Percentiles rank a stretch among this genome's conserved stretches.
Evolutionary conservation across 768 basidiomycete genomes (phyloP).

Genomic region (Russula sp.): DNA sequence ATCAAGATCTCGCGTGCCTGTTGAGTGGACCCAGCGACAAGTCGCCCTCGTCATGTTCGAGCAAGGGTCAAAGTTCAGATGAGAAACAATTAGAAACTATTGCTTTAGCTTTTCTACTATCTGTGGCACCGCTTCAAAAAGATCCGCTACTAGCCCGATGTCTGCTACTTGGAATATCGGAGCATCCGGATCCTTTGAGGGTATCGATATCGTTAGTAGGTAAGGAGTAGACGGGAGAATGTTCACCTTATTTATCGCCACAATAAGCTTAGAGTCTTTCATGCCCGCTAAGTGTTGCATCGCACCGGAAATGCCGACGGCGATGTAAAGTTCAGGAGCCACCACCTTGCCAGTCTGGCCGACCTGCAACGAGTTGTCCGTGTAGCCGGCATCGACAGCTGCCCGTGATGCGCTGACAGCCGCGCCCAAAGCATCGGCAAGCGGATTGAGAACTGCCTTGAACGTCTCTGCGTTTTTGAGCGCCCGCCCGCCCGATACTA

Average conservation of each 20-base stretch:
- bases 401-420: conserved; percentile 98
- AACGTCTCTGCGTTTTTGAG: conserved; percentile 96
- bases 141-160: conserved; percentile 87
- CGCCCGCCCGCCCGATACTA: conserved; percentile 94
- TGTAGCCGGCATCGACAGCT: conserved; percentile 96
- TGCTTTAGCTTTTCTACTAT: conserved; percentile 79
- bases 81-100: conserved; percentile 2
- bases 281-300: conserved; percentile 99
- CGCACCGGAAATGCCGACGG: conserved; percentile 94
- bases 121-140: conserved; percentile 89
- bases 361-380: conserved; percentile 97
- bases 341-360: conserved; percentile 99
- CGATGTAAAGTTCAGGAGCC: conserved; percentile 94
- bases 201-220: background rate
- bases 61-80: background rate
- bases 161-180: conserved; percentile 99
- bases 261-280: conserved; percentile 99
- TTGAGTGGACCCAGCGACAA: background rate
- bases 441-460: conserved; percentile 73
- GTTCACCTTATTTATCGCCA: conserved; percentile 91
- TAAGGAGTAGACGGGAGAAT: background rate
- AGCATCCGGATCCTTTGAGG: conserved; percentile 81
- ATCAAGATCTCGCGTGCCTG: background rate
- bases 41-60: background rate
- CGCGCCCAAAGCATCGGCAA: conserved; percentile 89